phyloP scores from a whole-genome alignment of 805 yeast species.

The Limtongia smithiae region DNA sequence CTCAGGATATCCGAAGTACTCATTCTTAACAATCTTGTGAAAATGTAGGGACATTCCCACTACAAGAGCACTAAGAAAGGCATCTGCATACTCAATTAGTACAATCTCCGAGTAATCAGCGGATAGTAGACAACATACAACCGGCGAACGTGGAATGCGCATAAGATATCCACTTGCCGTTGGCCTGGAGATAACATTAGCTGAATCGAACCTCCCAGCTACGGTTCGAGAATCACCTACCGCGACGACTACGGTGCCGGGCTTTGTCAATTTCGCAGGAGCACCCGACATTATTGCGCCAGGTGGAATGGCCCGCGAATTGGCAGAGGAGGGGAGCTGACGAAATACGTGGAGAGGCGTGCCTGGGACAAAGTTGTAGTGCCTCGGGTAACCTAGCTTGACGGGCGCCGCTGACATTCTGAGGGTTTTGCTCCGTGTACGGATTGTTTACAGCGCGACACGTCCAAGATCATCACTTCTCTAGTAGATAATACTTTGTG shows the following conservation, averaged over 20 bases:
- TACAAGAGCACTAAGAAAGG: slow-evolving; percentile 29
- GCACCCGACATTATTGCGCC: slow-evolving; percentile 15
- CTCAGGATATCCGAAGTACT: slow-evolving; percentile 85
- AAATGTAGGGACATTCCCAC: slow-evolving; percentile 55
- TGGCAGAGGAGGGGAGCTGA: too few species aligned
- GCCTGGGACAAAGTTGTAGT: too few species aligned
- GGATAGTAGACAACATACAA: slow-evolving; percentile 11
- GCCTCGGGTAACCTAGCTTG: too few species aligned
- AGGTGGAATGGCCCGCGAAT: too few species aligned
- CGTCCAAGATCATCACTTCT: too few species aligned
- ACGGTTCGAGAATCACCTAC: slow-evolving; percentile 14
- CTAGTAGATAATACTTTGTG: too few species aligned
- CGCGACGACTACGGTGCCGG: slow-evolving; percentile 25
- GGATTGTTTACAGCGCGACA: too few species aligned
- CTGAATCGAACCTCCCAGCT: neutral
- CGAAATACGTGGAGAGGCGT: too few species aligned
- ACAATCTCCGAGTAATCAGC: neutral
- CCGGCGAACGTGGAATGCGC: slow-evolving; percentile 27
- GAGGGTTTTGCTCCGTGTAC: too few species aligned
- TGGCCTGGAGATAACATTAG: slow-evolving; percentile 12
- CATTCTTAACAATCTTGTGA: slow-evolving; percentile 82
- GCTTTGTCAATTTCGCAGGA: slow-evolving; percentile 21
- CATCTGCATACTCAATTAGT: slow-evolving; percentile 10
- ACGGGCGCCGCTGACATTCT: too few species aligned
- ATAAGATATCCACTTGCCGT: slow-evolving; percentile 28